Base-by-base conservation (phyloP, 2,329 filamentous ascomycete species). In the Botryotinia convoluta region DNA sequence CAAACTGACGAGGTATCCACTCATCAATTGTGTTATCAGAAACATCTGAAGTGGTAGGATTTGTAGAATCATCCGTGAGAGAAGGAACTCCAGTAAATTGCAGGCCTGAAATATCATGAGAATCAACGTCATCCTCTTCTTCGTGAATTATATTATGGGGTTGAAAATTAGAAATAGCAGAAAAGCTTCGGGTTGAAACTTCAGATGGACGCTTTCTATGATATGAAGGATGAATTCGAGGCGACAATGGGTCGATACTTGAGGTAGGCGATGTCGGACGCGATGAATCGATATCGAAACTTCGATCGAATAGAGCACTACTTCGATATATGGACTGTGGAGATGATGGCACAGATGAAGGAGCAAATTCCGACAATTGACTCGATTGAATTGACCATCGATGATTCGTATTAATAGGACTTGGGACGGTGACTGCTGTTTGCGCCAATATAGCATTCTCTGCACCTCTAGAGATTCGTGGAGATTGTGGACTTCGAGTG, bases 221-320 rank as follows among this genome's bases (percentile, higher is more conserved):
- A 76, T 89, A 87, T 32, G 77, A 80, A 22, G 84, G 80, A 51
- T 82, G 83, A 84, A 89, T 88, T 3, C 85, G 85, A 2, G 87
- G 89, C 60, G 92, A 92, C 78, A 89, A 84, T 2, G 94, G 92
- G 85, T 86, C 88, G 22, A 91, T 84, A 71, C 90, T 91, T 1
- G 94, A 97, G 26, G 92, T 91, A 0, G 96, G 95, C 54, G 95
- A 98, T 1, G 90, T 91, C 0, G 95, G 93, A 65, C 91, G 87
- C 18, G 93, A 94, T 4, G 88, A 91, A 69, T 93, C 91, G 86
- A 84, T 9, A 81, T 84, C 63, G 84, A 85, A 72, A 86, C 87
- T 84, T 45, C 89, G 87, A 81, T 98, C 95, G 78, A 97, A 98
- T 64, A 97, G 85, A 0, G 93, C 90, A 20, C 88, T 93, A 69